phyloP scores from a whole-genome alignment of 495 filamentous ascomycete genomes.

The Penicillium antarcticum region DNA sequence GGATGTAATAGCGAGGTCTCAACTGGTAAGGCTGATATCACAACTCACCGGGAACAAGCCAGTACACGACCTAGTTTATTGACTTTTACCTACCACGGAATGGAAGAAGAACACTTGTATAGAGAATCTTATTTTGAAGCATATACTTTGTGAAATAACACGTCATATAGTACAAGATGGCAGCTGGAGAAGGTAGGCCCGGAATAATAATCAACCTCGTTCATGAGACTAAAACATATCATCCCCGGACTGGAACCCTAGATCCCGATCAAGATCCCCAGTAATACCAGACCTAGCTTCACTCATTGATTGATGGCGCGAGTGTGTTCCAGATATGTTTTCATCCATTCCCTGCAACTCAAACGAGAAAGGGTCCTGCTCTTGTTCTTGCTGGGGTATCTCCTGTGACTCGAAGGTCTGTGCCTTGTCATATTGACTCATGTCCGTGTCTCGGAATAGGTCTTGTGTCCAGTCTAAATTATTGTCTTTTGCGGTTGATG shows the following conservation, averaged over 20 bases:
- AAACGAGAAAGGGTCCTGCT: slow-evolving; percentile 28
- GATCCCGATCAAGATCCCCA: slow-evolving; percentile 42
- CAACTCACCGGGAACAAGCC: too few species aligned
- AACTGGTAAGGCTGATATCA: too few species aligned
- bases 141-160: too few species aligned
- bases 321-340: neutral
- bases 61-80: too few species aligned
- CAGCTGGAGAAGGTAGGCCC: too few species aligned
- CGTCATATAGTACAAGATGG: too few species aligned
- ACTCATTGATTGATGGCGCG: slow-evolving; percentile 6
- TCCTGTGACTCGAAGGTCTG: neutral
- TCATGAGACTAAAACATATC: slow-evolving; percentile 30
- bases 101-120: too few species aligned
- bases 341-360: slow-evolving; percentile 13
- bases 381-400: neutral
- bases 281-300: slow-evolving; percentile 29
- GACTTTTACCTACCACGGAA: too few species aligned
- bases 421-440: slow-evolving; percentile 1
- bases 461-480: slow-evolving; percentile 36
- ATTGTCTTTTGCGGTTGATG: slow-evolving; percentile 16
- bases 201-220: too few species aligned
- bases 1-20: too few species aligned
- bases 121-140: too few species aligned
- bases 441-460: slow-evolving; percentile 25
- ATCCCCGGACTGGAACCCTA: slow-evolving; percentile 34